Evolutionary conservation across 2,329 filamentous ascomycete species (phyloP).

Genomic region (Penicillium janthinellum): DNA sequence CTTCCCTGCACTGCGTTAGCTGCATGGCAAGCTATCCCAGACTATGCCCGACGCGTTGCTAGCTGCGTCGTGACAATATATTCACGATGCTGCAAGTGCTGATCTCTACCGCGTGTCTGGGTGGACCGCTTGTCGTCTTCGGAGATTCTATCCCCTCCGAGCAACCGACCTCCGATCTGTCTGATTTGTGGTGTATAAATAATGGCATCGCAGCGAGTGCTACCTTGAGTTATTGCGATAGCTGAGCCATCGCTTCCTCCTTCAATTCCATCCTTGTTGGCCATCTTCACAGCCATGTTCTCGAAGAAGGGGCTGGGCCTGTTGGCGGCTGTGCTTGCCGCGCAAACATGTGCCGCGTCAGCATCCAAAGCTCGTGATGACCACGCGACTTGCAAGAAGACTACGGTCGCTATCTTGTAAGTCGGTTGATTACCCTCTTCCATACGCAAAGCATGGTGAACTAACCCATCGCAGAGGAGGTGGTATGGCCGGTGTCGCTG

Average conservation of each 20-base stretch:
- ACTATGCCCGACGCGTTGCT: background rate
- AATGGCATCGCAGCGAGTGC: background rate
- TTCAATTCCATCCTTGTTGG: background rate
- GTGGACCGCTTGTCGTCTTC: background rate
- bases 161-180: background rate
- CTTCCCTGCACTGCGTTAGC: conserved; percentile 18
- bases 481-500: conserved; percentile 65
- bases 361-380: conserved; percentile 24
- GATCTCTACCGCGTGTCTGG: background rate
- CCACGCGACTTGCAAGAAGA: conserved; percentile 30
- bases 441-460: background rate
- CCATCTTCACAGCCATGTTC: conserved; percentile 5
- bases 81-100: background rate
- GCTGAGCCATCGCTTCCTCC: background rate
- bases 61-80: background rate
- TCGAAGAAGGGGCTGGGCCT: conserved; percentile 4
- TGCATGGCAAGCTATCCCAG: conserved; percentile 4
- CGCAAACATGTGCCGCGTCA: conserved; percentile 18
- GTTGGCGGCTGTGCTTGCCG: conserved; percentile 12
- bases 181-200: background rate
- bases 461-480: conserved; percentile 47
- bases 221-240: background rate
- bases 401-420: conserved; percentile 39
- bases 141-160: background rate
- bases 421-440: background rate